phyloP scores from a whole-genome alignment of 495 filamentous ascomycete genomes.

The Terfezia claveryi region DNA sequence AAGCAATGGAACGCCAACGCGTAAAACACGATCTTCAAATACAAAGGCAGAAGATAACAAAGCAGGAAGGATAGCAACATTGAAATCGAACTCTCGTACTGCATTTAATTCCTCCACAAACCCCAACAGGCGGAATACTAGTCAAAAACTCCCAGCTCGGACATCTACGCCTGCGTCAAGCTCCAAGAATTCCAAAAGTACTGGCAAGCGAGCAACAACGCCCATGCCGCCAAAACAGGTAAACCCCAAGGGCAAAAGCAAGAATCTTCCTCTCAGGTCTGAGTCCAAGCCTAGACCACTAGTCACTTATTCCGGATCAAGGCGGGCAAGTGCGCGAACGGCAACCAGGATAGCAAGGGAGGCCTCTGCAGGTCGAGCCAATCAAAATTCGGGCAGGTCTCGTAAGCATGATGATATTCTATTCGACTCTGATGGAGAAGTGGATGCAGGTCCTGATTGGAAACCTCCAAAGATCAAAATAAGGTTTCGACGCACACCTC shows the following conservation, averaged over 20 bases:
- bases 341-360: conserved; percentile 4
- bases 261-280: too few relatives aligned
- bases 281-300: conserved; percentile 12
- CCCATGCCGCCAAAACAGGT: conserved; percentile 7
- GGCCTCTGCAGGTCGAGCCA: background rate
- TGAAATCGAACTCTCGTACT: background rate
- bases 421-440: conserved; percentile 18
- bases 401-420: background rate
- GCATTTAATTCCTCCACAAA: background rate
- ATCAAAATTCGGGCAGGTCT: background rate
- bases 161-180: background rate
- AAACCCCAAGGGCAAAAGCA: background rate
- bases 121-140: background rate
- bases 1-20: conserved; percentile 10
- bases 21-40: conserved; percentile 28
- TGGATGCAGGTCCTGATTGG: conserved; percentile 13
- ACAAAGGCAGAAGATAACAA: conserved; percentile 10
- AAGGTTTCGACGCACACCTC: conserved; percentile 13
- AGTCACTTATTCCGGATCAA: conserved; percentile 1
- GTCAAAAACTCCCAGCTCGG: background rate
- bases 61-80: background rate
- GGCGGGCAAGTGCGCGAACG: conserved; percentile 11
- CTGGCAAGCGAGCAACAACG: background rate
- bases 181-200: background rate
- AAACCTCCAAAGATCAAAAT: conserved; percentile 14